phyloP scores from a whole-genome alignment of 345 rosid species.

The Populus tremula region DNA sequence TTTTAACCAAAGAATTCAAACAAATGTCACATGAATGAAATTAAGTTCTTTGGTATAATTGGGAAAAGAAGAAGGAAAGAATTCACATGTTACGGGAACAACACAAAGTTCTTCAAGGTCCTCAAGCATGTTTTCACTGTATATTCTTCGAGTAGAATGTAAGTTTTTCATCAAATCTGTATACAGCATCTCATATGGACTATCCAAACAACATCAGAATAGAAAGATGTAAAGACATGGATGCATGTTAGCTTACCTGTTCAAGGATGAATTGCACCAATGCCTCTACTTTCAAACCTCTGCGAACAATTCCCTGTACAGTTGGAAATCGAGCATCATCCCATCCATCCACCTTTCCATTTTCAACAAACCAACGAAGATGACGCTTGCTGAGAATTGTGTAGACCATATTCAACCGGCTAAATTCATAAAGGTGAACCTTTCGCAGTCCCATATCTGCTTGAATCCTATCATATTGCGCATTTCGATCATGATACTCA shows the following conservation, averaged over 20 bases:
- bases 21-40: background rate
- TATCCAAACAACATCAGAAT: background rate
- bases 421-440: conserved; percentile 79
- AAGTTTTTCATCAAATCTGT: background rate
- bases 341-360: conserved; percentile 89
- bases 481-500: conserved; percentile 87
- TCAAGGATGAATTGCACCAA: conserved; percentile 88
- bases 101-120: background rate
- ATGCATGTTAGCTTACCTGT: conserved; percentile 45
- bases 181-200: background rate
- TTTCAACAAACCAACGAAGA: conserved; percentile 92
- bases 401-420: conserved; percentile 80
- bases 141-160: background rate
- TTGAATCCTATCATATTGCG: conserved; percentile 76
- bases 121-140: background rate
- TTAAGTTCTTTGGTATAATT: background rate
- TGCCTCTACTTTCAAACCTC: conserved; percentile 90
- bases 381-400: conserved; percentile 94
- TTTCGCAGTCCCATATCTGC: conserved; percentile 73
- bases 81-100: background rate
- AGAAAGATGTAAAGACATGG: background rate
- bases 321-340: conserved; percentile 99
- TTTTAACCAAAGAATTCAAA: background rate
- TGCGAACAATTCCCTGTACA: conserved; percentile 90
- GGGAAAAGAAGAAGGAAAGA: background rate